Base-by-base conservation (phyloP, 345 rosid species). In the Bruguiera gymnorhiza region DNA sequence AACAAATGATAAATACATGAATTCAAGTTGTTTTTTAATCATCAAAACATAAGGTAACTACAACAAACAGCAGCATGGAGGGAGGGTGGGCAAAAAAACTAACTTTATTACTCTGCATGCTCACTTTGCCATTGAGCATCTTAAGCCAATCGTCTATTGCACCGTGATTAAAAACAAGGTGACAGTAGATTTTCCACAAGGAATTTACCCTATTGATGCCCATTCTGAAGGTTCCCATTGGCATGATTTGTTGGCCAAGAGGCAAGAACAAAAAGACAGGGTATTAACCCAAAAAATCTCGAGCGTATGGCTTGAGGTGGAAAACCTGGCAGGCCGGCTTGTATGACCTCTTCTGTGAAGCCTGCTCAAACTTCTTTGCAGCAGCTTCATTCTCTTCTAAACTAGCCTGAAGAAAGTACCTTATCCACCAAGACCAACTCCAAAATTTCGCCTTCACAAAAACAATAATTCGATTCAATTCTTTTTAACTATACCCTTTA, bases 371-470 rank as follows among this genome's bases (percentile, higher is more conserved):
- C 83, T 94, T 94, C 83, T 91, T 91, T 6, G 73, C 20, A 11
- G 86, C 86, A 36, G 78, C 71, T 81, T 89, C 96, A 26, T 89
- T 91, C 66, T 82, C 94, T 79, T 87, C 90, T 69, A 94, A 77
- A 54, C 69, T 83, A 36, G 65, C 79, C 74, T 86, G 89, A 36
- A 85, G 19, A 67, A 94, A 94, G 74, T 77, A 94, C 71, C 69
- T 83, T 65, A 78, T 80, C 98, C 98, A 94, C 98, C 98, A 94
- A 24, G 97, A 78, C 18, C 90, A 79, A 78, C 93, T 94, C 60
- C 97, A 83, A 75, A 83, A 79, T 83, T 94, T 94, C 13, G 96
- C 98, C 98, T 91, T 63, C 83, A 73, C 11, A 13, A 27, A 23
- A 23, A 56, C 24, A 24, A 23, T n/a, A 11, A 56, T 21, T 21